phyloP scores from a whole-genome alignment of 495 filamentous ascomycete species.

The Ramalina intermedia region DNA sequence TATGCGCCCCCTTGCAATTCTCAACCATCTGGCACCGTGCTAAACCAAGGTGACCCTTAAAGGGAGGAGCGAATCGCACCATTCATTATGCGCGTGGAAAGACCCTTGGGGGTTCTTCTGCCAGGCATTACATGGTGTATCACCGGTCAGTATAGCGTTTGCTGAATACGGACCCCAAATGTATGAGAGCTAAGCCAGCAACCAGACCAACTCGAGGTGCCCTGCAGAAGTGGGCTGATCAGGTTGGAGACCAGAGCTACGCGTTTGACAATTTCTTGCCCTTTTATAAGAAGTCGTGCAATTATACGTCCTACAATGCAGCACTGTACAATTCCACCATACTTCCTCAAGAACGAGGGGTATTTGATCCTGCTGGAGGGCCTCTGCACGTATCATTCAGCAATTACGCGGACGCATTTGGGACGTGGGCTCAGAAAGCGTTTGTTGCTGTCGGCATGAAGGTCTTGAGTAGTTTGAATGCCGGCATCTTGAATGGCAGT shows the following conservation, averaged over 20 bases:
- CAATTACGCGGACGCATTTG: slow-evolving; percentile 22
- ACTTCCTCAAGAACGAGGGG: slow-evolving; percentile 15
- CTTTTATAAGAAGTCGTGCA: slow-evolving; percentile 25
- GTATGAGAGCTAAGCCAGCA: neutral
- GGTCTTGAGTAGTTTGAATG: slow-evolving; percentile 14
- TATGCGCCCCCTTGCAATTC: neutral
- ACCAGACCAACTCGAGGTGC: slow-evolving; percentile 25
- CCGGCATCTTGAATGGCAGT: slow-evolving; percentile 21
- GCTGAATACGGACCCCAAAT: neutral
- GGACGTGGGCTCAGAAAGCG: slow-evolving; percentile 19
- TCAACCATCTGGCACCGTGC: neutral
- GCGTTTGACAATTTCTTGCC: slow-evolving; percentile 27
- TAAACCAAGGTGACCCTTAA: neutral
- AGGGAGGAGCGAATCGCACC: slow-evolving; percentile 5
- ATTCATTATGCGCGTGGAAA: slow-evolving; percentile 30
- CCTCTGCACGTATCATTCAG: slow-evolving; percentile 28
- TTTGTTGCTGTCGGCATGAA: slow-evolving; percentile 20
- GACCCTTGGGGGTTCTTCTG: slow-evolving; percentile 30
- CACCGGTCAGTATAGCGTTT: slow-evolving; percentile 13
- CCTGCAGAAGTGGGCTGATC: slow-evolving; percentile 30
- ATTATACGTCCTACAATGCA: slow-evolving; percentile 20
- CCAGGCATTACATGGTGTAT: slow-evolving; percentile 39
- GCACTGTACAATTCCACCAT: slow-evolving; percentile 16
- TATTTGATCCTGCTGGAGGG: slow-evolving; percentile 17
- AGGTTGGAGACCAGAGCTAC: slow-evolving; percentile 32